phyloP scores from a whole-genome alignment of 257 asterid genomes.

The Mentha longifolia region DNA sequence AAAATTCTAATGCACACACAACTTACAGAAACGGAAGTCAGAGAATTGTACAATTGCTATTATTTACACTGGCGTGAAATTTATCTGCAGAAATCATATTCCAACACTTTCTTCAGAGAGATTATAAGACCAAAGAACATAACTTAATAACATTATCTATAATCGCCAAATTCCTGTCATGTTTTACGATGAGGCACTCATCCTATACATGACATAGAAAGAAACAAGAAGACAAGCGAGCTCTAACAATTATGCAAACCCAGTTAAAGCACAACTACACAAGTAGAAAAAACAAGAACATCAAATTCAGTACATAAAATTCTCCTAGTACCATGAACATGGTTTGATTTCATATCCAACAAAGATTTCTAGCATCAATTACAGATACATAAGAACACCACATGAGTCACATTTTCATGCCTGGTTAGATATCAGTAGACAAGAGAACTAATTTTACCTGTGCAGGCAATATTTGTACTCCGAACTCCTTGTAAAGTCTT shows the following conservation, averaged over 20 bases:
- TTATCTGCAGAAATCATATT: not conserved
- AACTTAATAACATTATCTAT: conserved; percentile 13
- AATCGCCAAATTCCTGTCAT: not conserved
- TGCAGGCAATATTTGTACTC: conserved; percentile 96
- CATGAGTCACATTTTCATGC: not conserved
- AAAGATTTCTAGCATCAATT: conserved; percentile 16
- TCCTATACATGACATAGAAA: conserved; percentile 5
- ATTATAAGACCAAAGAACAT: not conserved
- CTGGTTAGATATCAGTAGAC: not conserved
- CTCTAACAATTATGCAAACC: conserved; percentile 14
- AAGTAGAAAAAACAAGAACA: not conserved
- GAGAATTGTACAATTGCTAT: not conserved
- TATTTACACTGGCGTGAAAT: conserved; percentile 4
- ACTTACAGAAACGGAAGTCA: not conserved
- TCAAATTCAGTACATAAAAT: not conserved
- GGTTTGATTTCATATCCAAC: conserved; percentile 3
- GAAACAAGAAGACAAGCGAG: conserved; percentile 4
- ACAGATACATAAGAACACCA: not conserved
- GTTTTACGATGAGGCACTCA: not conserved
- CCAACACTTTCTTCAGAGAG: not conserved
- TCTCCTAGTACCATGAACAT: not conserved
- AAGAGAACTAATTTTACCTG: conserved; percentile 51
- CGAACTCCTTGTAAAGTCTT: conserved; percentile 70
- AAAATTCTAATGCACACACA: conserved; percentile 1
- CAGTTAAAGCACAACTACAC: not conserved